Base-by-base conservation (phyloP, 2,329 filamentous ascomycete species). In the Calonectria pseudoturangicola region DNA sequence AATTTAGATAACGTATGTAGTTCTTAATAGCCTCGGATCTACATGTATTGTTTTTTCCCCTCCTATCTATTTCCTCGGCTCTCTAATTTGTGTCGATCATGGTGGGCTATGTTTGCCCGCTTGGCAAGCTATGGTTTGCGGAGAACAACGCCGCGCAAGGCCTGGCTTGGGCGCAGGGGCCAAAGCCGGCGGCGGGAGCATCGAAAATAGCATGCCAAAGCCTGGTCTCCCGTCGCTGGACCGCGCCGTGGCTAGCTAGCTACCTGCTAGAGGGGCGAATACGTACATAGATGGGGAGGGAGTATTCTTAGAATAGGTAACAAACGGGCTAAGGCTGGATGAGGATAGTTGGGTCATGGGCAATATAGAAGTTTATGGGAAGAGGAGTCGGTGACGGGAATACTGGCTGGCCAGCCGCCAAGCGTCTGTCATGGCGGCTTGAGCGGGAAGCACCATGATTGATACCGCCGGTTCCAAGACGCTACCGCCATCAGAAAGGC, bases 161-260 rank as follows among this genome's bases (percentile, higher is more conserved):
- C 54, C 36, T 41, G 54, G 54, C 21, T 39, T 21, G 54, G 43
- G 54, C 28, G 54, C 54, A 60, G 33, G 54, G 54, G n/a, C 33
- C 54, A 60, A 8, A 41, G 54, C 54, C 21, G 54, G 33, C 21
- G 33, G 54, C 60, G 47, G 47, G 60, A 36, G 48, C 16, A 62
- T 63, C 60, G 60, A 58, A 67, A 60, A 72, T 66, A 72, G 58
- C 54, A 62, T 66, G 50, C 48, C 48, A 72, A 30, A 72, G 28
- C 66, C 66, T 47, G 60, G 45, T 60, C 66, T 65, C 60, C 66
- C 70, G 43, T 60, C 70, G 43, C 50, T 50, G 58, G 48, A 66
- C 45, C 66, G 65, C 41, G 58, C 58, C 36, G 28, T 58, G 25
- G 41, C 48, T 71, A 71, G 64, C 33, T 41, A 25, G 41, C 48